phyloP scores from a whole-genome alignment of 805 yeast genomes.

The Lipomyces spencermartinsiae region DNA sequence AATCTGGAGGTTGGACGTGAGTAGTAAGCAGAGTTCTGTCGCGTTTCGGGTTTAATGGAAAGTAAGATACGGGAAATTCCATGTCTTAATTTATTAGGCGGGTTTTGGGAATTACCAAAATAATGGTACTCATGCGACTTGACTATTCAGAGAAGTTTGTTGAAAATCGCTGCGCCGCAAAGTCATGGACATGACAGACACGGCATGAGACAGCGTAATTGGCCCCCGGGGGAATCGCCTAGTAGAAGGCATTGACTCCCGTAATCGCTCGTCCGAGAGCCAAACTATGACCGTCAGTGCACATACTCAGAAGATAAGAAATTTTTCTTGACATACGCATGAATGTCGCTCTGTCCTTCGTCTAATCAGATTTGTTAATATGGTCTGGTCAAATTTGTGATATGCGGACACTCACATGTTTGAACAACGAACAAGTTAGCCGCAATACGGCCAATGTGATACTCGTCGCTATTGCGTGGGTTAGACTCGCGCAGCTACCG shows the following conservation, averaged over 20 bases:
- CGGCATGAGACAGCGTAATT: background rate
- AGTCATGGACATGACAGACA: background rate
- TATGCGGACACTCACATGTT: slow-evolving; percentile 44
- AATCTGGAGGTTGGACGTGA: too few relatives aligned
- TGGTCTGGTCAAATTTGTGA: background rate
- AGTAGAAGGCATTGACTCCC: slow-evolving; percentile 48
- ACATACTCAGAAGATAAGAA: background rate
- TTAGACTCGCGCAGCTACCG: background rate
- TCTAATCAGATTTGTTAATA: slow-evolving; percentile 18
- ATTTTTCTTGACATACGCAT: slow-evolving; percentile 45
- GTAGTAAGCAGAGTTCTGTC: too few relatives aligned
- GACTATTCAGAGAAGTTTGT: too few relatives aligned
- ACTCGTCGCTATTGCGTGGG: slow-evolving; percentile 47
- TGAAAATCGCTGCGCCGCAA: background rate
- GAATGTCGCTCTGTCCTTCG: slow-evolving; percentile 55
- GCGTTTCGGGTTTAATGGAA: too few relatives aligned
- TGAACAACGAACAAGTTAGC: slow-evolving; percentile 53
- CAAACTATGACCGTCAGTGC: slow-evolving; percentile 3
- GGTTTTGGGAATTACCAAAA: too few relatives aligned
- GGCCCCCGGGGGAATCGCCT: slow-evolving; percentile 1
- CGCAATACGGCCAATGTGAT: slow-evolving; percentile 52
- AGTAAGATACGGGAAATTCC: too few relatives aligned
- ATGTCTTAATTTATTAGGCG: too few relatives aligned
- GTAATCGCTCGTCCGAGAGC: slow-evolving; percentile 52
- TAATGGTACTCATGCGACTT: too few relatives aligned